Evolutionary conservation across 352 stramenopile genomes (phyloP).

Genomic region (Lagenidium giganteum): DNA sequence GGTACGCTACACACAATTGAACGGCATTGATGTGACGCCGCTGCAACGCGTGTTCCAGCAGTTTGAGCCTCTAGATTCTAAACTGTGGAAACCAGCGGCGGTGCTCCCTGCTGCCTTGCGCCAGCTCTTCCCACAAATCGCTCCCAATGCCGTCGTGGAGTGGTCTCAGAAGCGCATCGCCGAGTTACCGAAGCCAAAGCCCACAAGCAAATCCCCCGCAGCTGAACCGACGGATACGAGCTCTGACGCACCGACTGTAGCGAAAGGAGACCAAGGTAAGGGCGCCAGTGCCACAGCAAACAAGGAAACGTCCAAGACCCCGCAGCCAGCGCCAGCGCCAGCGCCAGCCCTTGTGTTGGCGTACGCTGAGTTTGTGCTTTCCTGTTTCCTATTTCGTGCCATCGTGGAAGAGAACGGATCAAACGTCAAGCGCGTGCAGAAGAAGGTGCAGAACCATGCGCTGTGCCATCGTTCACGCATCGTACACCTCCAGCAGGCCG

Average conservation of each 20-base stretch:
- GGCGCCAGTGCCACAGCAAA: not conserved
- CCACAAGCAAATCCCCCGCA: slow-evolving; percentile 2
- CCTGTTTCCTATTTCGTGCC: slow-evolving; percentile 45
- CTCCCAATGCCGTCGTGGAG: no score
- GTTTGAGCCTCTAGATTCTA: slow-evolving; percentile 27
- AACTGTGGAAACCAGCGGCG: slow-evolving; percentile 22
- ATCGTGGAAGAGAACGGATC: slow-evolving; percentile 17
- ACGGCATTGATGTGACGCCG: slow-evolving; percentile 23
- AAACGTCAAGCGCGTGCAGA: slow-evolving; percentile 14
- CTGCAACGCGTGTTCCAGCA: slow-evolving; percentile 19
- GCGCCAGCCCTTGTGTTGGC: no score
- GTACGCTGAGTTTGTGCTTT: slow-evolving; percentile 57
- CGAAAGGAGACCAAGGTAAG: not conserved
- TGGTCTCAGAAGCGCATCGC: not conserved
- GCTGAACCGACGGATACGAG: not conserved
- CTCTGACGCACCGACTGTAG: not conserved
- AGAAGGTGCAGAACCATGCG: slow-evolving; percentile 29
- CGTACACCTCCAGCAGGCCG: slow-evolving; percentile 65
- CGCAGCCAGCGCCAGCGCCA: no score
- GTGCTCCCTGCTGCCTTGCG: slow-evolving; percentile 22
- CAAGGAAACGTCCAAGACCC: slow-evolving; percentile 12
- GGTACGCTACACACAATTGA: slow-evolving; percentile 48
- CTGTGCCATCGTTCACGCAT: slow-evolving; percentile 52
- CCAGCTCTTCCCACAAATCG: no score
- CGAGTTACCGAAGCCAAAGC: not conserved